Conservation (phyloP, 2,329 filamentous ascomycete genomes). For the Chrysoporthe deuterocubensis region DNA sequence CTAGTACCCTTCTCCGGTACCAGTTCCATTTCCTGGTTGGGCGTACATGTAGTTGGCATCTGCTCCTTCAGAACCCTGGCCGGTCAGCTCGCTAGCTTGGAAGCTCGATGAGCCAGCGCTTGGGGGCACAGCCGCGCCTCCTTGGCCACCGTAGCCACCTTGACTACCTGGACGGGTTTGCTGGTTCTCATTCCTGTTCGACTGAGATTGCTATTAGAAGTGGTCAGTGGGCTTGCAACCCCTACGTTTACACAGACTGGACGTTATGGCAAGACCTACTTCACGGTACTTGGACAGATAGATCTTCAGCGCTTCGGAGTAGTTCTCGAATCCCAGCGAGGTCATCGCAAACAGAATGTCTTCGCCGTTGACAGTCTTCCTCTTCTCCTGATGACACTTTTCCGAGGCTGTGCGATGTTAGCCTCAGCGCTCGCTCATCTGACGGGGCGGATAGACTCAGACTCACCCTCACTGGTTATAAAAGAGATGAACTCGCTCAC, state of each 20-base stretch:
- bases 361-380: slow-evolving; percentile 98
- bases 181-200: slow-evolving; percentile 67
- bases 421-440: slow-evolving; percentile 28
- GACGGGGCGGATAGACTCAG: slow-evolving; percentile 16
- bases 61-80: slow-evolving; percentile 48
- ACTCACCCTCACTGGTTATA: slow-evolving; percentile 95
- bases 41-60: slow-evolving; percentile 56
- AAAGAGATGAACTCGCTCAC: slow-evolving; percentile 99
- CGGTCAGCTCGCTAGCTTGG: slow-evolving; percentile 48
- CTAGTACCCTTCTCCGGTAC: slow-evolving; percentile 57
- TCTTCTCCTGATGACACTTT: slow-evolving; percentile 99
- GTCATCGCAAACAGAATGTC: slow-evolving; percentile 99
- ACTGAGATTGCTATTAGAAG: slow-evolving; percentile 69
- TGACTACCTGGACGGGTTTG: slow-evolving; percentile 56
- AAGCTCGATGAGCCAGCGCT: slow-evolving; percentile 49
- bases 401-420: slow-evolving; percentile 74
- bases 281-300: slow-evolving; percentile 97
- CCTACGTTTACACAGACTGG: background rate
- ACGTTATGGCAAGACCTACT: slow-evolving; percentile 61
- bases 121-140: slow-evolving; percentile 43
- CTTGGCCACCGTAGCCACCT: slow-evolving; percentile 51
- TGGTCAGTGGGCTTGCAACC: slow-evolving; percentile 32
- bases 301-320: slow-evolving; percentile 96
- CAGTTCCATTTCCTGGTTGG: slow-evolving; percentile 61
- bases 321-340: slow-evolving; percentile 97